Evolutionary conservation across 2,329 filamentous ascomycete genomes (phyloP).

Genomic region (Pyrenophora graminea): DNA sequence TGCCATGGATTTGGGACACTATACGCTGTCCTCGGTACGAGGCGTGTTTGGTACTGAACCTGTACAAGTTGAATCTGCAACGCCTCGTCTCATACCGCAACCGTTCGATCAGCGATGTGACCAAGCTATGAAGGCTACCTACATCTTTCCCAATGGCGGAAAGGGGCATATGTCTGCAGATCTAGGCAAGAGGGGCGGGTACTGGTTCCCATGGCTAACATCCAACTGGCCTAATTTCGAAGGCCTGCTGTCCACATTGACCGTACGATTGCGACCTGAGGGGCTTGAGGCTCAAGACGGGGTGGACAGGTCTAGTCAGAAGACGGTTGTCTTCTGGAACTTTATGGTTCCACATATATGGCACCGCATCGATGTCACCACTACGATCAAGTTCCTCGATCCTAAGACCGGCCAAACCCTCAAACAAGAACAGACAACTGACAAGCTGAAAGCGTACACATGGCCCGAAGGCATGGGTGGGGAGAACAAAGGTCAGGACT

Average conservation of each 20-base stretch:
- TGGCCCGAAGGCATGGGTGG: constrained; percentile 39
- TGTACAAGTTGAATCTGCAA: constrained; percentile 22
- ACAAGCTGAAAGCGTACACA: constrained; percentile 26
- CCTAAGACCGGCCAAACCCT: constrained; percentile 9
- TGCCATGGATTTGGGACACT: constrained; percentile 47
- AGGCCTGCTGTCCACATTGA: constrained; percentile 12
- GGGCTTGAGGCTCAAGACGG: constrained; percentile 11
- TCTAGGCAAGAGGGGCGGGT: constrained; percentile 21
- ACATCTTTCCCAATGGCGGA: constrained; percentile 27
- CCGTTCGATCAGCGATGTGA: constrained; percentile 25
- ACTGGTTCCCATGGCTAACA: constrained; percentile 27
- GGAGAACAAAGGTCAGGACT: constrained; percentile 25
- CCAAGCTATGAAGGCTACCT: constrained; percentile 26
- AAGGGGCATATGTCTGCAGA: constrained; percentile 21
- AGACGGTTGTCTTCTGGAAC: constrained; percentile 17
- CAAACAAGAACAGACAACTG: constrained; percentile 11
- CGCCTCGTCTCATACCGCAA: constrained; percentile 11
- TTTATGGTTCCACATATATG: constrained; percentile 29
- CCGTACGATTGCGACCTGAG: constrained; percentile 15
- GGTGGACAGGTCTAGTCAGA: constrained; percentile 12
- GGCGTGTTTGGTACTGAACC: constrained; percentile 35
- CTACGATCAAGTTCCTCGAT: constrained; percentile 3
- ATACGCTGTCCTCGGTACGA: constrained; percentile 41
- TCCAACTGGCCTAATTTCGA: constrained; percentile 23
- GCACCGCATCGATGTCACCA: constrained; percentile 29